Conservation (phyloP, 1,139 yeast species). For the Yamadazyma dushanensis region DNA sequence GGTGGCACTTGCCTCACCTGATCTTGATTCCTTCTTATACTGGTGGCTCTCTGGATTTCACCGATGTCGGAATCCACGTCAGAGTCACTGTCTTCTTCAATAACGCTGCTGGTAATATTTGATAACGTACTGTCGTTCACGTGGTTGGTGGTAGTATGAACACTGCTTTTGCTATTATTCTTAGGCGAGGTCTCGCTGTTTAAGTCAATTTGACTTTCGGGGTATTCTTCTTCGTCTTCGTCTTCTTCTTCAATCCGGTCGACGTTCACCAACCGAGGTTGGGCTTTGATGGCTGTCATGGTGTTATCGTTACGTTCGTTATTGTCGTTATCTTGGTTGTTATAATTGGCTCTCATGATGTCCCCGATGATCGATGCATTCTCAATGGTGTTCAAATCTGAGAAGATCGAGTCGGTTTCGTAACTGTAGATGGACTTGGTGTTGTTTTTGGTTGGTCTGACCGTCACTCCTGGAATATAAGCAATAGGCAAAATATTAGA, state of each 20-base stretch:
- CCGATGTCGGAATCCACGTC: constrained; percentile 52
- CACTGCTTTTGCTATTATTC: constrained; percentile 9
- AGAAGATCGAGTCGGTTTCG: constrained; percentile 51
- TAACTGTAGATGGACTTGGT: constrained; percentile 50
- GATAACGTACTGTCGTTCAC: constrained; percentile 17
- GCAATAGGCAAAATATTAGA: constrained; percentile 92
- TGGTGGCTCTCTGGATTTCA: constrained; percentile 46
- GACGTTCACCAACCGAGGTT: constrained; percentile 63
- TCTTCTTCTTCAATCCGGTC: constrained; percentile 52
- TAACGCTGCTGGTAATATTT: constrained; percentile 12
- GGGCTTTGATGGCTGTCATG: constrained; percentile 71
- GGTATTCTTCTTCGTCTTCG: constrained; percentile 37
- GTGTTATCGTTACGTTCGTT: constrained; percentile 26
- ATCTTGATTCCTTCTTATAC: constrained; percentile 24
- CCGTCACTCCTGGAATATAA: constrained; percentile 89
- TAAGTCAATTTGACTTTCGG: not conserved
- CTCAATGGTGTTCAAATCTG: constrained; percentile 52
- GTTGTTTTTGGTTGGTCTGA: constrained; percentile 52
- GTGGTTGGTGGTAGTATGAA: constrained; percentile 14
- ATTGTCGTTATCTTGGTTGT: constrained; percentile 8
- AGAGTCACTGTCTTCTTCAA: constrained; percentile 31
- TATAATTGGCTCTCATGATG: constrained; percentile 30
- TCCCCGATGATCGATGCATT: constrained; percentile 59
- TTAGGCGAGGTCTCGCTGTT: not conserved
- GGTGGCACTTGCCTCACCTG: constrained; percentile 10